Evolutionary conservation across 306 rosid genomes (phyloP).

Genomic region (Purshia tridentata): DNA sequence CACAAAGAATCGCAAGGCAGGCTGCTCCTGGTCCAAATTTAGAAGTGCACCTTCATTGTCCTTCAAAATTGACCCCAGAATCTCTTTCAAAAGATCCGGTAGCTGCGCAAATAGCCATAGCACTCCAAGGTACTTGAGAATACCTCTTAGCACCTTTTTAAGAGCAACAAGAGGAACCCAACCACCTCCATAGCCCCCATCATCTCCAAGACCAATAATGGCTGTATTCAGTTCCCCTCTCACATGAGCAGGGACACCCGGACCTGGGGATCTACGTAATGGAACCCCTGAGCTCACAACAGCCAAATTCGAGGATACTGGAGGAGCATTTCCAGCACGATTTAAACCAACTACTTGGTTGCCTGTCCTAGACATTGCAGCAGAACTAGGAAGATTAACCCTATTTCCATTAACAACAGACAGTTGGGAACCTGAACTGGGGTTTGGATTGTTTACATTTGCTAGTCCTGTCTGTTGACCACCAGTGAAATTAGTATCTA

Average conservation of each 20-base stretch:
- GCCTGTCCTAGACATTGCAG: conserved; percentile 71
- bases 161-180: conserved; percentile 99
- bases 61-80: conserved; percentile 90
- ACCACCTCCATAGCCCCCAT: conserved; percentile 99
- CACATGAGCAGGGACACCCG: conserved; percentile 95
- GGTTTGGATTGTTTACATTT: conserved; percentile 62
- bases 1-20: conserved; percentile 95
- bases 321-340: conserved; percentile 77
- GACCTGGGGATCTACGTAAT: conserved; percentile 78
- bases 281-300: conserved; percentile 59
- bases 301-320: conserved; percentile 80
- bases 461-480: conserved; percentile 72
- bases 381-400: conserved; percentile 64
- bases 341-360: conserved; percentile 70
- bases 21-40: conserved; percentile 98
- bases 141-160: conserved; percentile 94
- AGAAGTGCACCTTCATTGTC: conserved; percentile 96
- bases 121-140: conserved; percentile 98
- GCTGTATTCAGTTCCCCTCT: conserved; percentile 98
- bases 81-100: conserved; percentile 90
- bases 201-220: conserved; percentile 99
- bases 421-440: conserved; percentile 56
- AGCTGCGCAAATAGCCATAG: conserved; percentile 98
- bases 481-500: conserved; percentile 73
- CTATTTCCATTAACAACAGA: conserved; percentile 78